These are phyloP conservation scores for Conidiobolus incongruus DNA, from an alignment of 371 early-diverging fungal species.

Conservation along the genomic window DNA sequence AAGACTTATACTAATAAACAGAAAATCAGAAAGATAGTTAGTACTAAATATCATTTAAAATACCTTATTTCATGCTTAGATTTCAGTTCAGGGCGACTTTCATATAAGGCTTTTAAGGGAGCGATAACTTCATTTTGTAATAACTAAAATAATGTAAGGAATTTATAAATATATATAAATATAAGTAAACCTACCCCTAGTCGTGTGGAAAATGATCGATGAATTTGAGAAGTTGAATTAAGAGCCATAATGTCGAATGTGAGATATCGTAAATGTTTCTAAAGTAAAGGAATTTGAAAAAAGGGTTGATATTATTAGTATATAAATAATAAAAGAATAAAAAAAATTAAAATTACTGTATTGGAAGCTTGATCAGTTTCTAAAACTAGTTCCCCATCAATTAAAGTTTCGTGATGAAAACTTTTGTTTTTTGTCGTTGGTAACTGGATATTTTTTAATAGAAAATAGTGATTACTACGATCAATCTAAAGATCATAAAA, in stretches of 20 bases:
- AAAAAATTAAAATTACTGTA: too few species aligned
- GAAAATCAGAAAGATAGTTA: neutral
- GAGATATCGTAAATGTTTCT: conserved; percentile 29
- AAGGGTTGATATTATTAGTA: conserved; percentile 14
- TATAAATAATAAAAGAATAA: too few species aligned
- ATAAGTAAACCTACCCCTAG: conserved; percentile 22
- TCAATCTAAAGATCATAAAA: conserved; percentile 21
- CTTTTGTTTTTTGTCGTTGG: conserved; percentile 17
- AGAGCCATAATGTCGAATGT: conserved; percentile 37
- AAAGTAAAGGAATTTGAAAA: neutral
- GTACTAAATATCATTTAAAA: conserved; percentile 25
- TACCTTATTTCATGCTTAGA: conserved; percentile 20
- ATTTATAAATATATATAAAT: neutral
- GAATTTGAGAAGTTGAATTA: conserved; percentile 19
- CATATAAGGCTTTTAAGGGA: conserved; percentile 17
- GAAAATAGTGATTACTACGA: conserved; percentile 31
- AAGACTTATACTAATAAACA: conserved; percentile 16
- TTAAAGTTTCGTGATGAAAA: conserved; percentile 35
- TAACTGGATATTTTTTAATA: conserved; percentile 24
- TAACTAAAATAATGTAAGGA: conserved; percentile 13
- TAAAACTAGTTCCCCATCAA: conserved; percentile 53
- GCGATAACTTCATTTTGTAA: conserved; percentile 30
- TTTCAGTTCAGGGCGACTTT: too few species aligned
- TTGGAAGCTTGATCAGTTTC: conserved; percentile 15
- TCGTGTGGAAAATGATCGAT: conserved; percentile 27